Percentiles rank a stretch among this genome's conserved stretches.
phyloP scores from a whole-genome alignment of 768 basidiomycete species.

The Pholiota conissans region DNA sequence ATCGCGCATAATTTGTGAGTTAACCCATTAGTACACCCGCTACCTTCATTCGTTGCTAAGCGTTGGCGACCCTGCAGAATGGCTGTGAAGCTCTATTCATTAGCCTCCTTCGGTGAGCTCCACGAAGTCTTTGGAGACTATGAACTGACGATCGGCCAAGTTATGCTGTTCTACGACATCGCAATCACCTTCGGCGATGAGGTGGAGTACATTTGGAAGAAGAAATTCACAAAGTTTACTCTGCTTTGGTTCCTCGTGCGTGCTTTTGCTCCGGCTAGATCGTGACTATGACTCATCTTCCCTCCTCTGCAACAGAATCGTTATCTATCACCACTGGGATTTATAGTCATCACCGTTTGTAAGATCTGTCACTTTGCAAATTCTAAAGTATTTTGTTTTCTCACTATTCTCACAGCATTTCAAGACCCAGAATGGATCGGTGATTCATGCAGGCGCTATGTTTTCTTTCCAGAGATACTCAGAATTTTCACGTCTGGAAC shows the following conservation, averaged over 20 bases:
- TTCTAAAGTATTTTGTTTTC: neutral
- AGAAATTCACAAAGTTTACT: conserved; percentile 27
- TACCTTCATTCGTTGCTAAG: neutral
- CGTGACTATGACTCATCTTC: neutral
- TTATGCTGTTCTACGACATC: conserved; percentile 39
- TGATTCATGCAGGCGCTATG: conserved; percentile 31
- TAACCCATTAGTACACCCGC: neutral
- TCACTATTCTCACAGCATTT: conserved; percentile 23
- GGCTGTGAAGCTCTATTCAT: conserved; percentile 36
- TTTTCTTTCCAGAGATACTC: conserved; percentile 34
- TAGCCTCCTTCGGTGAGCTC: conserved; percentile 35
- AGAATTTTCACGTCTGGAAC: conserved; percentile 30
- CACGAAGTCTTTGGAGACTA: neutral
- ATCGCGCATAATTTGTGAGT: neutral
- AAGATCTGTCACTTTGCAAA: conserved; percentile 6
- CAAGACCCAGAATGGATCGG: conserved; percentile 31
- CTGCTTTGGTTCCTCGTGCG: conserved; percentile 31
- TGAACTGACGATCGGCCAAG: conserved; percentile 12
- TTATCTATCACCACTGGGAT: conserved; percentile 34
- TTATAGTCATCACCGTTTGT: conserved; percentile 36
- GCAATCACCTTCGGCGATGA: conserved; percentile 34
- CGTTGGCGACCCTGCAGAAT: conserved; percentile 22
- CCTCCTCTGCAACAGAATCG: conserved; percentile 28
- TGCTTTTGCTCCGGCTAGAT: neutral
- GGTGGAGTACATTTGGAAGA: conserved; percentile 34